Evolutionary conservation across 1,139 yeast species (phyloP).

Genomic region (Saccharomyces hybrid): DNA sequence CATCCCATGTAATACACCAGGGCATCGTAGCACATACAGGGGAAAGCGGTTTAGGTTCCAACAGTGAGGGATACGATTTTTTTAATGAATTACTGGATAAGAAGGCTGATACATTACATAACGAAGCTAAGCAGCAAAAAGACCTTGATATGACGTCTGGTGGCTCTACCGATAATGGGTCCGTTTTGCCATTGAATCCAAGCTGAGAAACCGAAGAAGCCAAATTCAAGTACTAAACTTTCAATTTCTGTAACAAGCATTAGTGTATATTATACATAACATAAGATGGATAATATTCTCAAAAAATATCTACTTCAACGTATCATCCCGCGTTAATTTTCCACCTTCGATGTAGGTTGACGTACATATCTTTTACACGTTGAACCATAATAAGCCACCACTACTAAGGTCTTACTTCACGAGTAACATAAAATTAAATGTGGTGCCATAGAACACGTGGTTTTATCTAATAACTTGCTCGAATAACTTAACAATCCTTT

Average conservation of each 20-base stretch:
- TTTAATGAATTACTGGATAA: not conserved
- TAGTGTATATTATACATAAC: conserved; percentile 6
- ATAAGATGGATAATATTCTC: not conserved
- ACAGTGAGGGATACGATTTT: not conserved
- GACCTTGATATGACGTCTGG: conserved; percentile 1
- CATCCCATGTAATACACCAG: conserved; percentile 3
- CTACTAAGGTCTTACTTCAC: too few species aligned
- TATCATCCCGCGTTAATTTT: not conserved
- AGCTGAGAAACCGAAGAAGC: conserved; percentile 20
- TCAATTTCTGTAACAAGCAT: not conserved
- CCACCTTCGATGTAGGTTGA: not conserved
- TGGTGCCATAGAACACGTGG: too few species aligned
- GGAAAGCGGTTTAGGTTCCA: not conserved
- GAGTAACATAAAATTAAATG: too few species aligned
- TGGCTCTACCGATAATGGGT: conserved; percentile 13
- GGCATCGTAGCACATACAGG: conserved; percentile 9
- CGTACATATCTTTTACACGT: not conserved
- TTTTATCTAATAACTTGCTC: too few species aligned
- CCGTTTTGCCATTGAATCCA: conserved; percentile 34
- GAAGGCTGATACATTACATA: not conserved
- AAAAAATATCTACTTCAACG: too few species aligned
- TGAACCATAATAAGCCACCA: too few species aligned
- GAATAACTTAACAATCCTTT: too few species aligned
- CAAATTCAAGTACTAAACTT: not conserved
- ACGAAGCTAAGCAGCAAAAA: not conserved